Evolutionary conservation across 2,329 filamentous ascomycete genomes (phyloP), one percentile per base, ranked within the genome.

Genomic region (Phaeomoniella chlamydospora): DNA sequence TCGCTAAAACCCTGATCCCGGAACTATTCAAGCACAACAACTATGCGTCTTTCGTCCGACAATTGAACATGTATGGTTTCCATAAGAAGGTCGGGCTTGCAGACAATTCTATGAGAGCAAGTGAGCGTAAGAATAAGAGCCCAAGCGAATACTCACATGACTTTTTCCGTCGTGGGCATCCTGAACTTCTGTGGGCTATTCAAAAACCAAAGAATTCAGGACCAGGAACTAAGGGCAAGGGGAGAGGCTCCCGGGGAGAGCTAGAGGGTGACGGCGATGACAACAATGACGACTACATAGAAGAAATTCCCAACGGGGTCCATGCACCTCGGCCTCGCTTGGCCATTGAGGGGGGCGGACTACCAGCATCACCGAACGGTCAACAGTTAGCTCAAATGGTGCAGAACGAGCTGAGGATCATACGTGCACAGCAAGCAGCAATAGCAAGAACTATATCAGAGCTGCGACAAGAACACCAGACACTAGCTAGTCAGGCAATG

Each of bases 71-170:
- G 70, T 74, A 74, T 46, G 70, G 71, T 2, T 75, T 74, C 39
- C 71, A 75, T 48, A 75, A 75, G 50, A 80, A 83, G 30, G 83
- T 90, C 3, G 83, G 83, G 3, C 69, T 98, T 13, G 94, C 87
- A 3, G 90, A 98, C 58, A 94, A 94, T 53, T 94, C 87, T 0
- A 92, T 98, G 81, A 82, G 90, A 46, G 87, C 92, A 4, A 94
- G 87, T 53, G 90, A 96, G 61, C 79, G 87, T 42, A 94, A 94
- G 56, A 88, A 88, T 54, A 98, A 98, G 63, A 94, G 86, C 39
- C 90, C 90, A 0, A 96, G 87, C 68, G 90, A 96, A 66, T 98
- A 98, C 56, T 87, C 83, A 47, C 94, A 98, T 55, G 85, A 85
- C 6, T 98, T 87, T 61, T 98, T 98, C 61, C 83, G 86, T 48